These are phyloP conservation scores for Aspergillus sp. DNA, from an alignment of 2,329 filamentous ascomycete species.

Conservation along the genomic window DNA sequence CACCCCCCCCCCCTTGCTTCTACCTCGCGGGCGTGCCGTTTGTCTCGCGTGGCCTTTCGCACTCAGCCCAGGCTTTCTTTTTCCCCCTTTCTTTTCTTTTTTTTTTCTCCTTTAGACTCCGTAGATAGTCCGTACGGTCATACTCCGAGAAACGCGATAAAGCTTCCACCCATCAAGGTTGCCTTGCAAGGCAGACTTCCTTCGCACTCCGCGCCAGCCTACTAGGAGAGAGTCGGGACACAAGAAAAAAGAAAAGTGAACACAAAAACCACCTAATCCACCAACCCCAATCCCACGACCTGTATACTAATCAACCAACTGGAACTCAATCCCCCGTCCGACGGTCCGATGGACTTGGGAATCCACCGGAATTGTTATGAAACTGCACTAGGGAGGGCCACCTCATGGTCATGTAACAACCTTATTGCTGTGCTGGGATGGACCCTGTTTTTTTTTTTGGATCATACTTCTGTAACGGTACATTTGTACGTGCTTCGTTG, in stretches of 20 bases:
- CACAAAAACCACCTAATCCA: background rate
- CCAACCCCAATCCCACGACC: background rate
- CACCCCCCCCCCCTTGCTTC: background rate
- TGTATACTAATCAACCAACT: background rate
- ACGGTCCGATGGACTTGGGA: background rate
- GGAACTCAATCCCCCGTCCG: background rate
- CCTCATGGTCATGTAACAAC: slow-evolving; percentile 3
- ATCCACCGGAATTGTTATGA: background rate
- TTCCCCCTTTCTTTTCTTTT: too few relatives aligned
- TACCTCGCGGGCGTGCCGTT: background rate
- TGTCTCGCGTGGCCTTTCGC: background rate
- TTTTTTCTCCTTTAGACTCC: too few relatives aligned
- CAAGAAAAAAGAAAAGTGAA: background rate
- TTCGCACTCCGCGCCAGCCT: slow-evolving; percentile 5
- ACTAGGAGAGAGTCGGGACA: slow-evolving; percentile 4
- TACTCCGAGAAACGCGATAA: background rate
- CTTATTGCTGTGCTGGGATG: slow-evolving; percentile 4
- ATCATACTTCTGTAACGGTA: background rate
- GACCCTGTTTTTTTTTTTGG: background rate
- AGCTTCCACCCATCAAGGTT: background rate
- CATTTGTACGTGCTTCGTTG: too few relatives aligned
- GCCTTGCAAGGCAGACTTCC: slow-evolving; percentile 12
- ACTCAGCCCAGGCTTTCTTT: too few relatives aligned
- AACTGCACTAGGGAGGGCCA: background rate
- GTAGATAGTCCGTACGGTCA: too few relatives aligned